Conservation (phyloP, 2,329 filamentous ascomycete genomes). For the Diaporthe caulivora region DNA sequence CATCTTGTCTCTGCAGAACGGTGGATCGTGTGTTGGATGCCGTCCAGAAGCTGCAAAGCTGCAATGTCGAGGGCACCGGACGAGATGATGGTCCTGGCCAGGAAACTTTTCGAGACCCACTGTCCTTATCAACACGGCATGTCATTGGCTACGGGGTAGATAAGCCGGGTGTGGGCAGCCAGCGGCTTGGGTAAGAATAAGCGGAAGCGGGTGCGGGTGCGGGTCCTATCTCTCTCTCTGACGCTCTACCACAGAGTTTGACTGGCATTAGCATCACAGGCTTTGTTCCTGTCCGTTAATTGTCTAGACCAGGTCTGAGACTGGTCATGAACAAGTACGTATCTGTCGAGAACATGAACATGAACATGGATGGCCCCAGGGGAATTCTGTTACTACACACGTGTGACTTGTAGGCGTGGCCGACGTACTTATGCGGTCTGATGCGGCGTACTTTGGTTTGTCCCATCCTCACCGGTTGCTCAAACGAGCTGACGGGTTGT, state of each 20-base stretch:
- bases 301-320: background rate
- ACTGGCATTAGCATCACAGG: too few species aligned
- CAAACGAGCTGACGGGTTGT: background rate
- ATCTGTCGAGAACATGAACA: too few species aligned
- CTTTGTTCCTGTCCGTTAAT: background rate
- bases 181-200: background rate
- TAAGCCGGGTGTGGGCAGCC: background rate
- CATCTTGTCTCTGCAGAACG: slow-evolving; percentile 64
- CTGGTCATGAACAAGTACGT: background rate
- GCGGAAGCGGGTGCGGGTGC: too few species aligned
- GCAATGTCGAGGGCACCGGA: background rate
- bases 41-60: background rate
- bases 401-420: background rate
- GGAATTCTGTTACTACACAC: background rate
- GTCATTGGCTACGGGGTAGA: background rate
- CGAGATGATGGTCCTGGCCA: slow-evolving; percentile 4
- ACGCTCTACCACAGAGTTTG: too few species aligned
- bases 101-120: slow-evolving; percentile 39
- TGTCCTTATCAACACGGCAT: slow-evolving; percentile 21
- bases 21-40: slow-evolving; percentile 41
- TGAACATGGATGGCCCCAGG: too few species aligned
- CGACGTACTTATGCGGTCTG: background rate
- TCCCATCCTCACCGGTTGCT: slow-evolving; percentile 11
- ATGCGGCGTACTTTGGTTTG: background rate
- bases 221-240: too few species aligned